Percentiles rank a stretch among this genome's conserved stretches.
Evolutionary conservation across 768 basidiomycete species (phyloP).

Genomic region (Boletus vermiculosoides): DNA sequence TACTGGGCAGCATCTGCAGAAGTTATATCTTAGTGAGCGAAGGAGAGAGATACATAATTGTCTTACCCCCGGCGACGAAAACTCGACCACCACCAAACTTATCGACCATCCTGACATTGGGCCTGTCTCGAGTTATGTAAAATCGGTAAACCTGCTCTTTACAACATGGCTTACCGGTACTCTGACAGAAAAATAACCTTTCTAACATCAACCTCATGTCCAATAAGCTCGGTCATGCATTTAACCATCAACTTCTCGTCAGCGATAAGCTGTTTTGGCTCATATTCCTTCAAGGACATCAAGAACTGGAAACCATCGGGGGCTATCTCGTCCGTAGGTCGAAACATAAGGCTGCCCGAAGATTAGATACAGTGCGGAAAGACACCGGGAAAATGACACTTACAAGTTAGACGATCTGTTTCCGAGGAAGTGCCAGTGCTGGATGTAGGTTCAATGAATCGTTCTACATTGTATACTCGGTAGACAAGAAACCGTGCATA

Average conservation of each 20-base stretch:
- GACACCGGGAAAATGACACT: background rate
- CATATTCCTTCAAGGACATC: background rate
- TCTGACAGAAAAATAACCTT: slow-evolving; percentile 26
- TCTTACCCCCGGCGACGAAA: slow-evolving; percentile 46
- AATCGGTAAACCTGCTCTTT: background rate
- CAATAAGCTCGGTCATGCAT: slow-evolving; percentile 28
- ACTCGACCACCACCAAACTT: slow-evolving; percentile 39
- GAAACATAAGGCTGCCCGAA: slow-evolving; percentile 4
- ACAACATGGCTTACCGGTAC: slow-evolving; percentile 27
- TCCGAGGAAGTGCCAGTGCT: slow-evolving; percentile 28
- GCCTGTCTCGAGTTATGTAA: slow-evolving; percentile 26
- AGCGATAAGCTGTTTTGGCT: slow-evolving; percentile 15
- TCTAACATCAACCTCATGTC: slow-evolving; percentile 34
- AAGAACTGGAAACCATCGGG: slow-evolving; percentile 23
- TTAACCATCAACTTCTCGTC: slow-evolving; percentile 31
- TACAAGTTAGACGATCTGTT: slow-evolving; percentile 4
- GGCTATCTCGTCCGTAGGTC: slow-evolving; percentile 16
- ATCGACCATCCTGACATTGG: slow-evolving; percentile 49
- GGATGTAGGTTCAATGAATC: background rate
- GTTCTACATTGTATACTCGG: background rate
- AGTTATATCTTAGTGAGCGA: background rate
- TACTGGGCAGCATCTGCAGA: slow-evolving; percentile 47
- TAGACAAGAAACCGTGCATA: slow-evolving; percentile 1
- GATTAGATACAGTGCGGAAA: background rate
- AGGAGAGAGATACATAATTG: background rate